Evolutionary conservation across 768 basidiomycete genomes (phyloP).

Genomic region (Melanogaster broomeanus): DNA sequence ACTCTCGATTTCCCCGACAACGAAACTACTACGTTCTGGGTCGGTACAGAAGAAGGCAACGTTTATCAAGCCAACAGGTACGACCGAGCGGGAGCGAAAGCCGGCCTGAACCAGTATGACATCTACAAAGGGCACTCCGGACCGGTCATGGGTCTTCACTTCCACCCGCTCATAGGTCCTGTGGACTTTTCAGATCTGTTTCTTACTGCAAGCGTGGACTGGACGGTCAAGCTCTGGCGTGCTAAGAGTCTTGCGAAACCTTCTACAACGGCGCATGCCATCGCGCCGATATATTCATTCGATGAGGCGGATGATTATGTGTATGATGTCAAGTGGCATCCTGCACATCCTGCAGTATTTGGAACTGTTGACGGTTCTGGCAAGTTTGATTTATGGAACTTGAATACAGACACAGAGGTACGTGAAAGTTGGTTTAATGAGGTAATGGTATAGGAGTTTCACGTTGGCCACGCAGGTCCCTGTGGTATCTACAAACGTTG

Average conservation of each 20-base stretch:
- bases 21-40: constrained; percentile 96
- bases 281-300: constrained; percentile 88
- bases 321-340: constrained; percentile 98
- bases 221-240: constrained; percentile 98
- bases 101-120: constrained; percentile 91
- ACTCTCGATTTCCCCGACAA: constrained; percentile 93
- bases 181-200: constrained; percentile 97
- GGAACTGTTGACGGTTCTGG: constrained; percentile 94
- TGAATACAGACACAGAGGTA: constrained; percentile 97
- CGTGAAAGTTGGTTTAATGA: constrained; percentile 25
- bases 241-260: constrained; percentile 77
- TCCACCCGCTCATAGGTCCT: constrained; percentile 89
- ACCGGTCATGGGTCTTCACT: constrained; percentile 91
- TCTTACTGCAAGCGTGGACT: constrained; percentile 90
- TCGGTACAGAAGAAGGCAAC: constrained; percentile 97
- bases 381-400: constrained; percentile 96
- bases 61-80: constrained; percentile 97
- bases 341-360: constrained; percentile 91
- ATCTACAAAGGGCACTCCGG: constrained; percentile 92
- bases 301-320: constrained; percentile 99
- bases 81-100: constrained; percentile 95
- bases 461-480: constrained; percentile 65
- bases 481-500: constrained; percentile 81
- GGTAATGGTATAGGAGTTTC: constrained; percentile 2
- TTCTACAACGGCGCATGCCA: constrained; percentile 50